These are phyloP conservation scores for Trichosporon asahii DNA, from an alignment of 1,284 basidiomycete genomes.

Conservation along the genomic window DNA sequence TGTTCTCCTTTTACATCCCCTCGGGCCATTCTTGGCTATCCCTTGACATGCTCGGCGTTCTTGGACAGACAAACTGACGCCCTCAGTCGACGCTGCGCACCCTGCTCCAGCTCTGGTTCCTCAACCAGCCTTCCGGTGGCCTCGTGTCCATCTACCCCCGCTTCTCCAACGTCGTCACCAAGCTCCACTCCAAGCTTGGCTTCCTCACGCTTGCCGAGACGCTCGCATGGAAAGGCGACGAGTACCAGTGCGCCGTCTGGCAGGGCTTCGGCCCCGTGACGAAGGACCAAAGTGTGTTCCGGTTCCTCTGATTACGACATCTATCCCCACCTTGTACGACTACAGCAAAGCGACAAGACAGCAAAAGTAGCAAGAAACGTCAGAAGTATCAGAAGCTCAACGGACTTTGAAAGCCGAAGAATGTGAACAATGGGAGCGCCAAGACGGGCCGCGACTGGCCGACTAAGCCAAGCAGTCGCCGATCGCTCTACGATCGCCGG, in stretches of 20 bases:
- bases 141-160: conserved; percentile 3
- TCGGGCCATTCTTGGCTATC: too few relatives aligned
- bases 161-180: conserved; percentile 9
- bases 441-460: not conserved
- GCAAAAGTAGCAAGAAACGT: not conserved
- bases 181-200: not conserved
- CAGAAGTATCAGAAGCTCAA: not conserved
- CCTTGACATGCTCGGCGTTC: too few relatives aligned
- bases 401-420: not conserved
- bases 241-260: conserved; percentile 6
- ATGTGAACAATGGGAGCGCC: not conserved
- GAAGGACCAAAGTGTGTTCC: not conserved
- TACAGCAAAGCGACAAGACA: not conserved
- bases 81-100: not conserved
- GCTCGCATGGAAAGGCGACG: not conserved
- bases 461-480: not conserved
- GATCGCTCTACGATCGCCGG: not conserved
- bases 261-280: not conserved
- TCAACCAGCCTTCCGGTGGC: not conserved
- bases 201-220: conserved; percentile 4
- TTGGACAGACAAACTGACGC: not conserved
- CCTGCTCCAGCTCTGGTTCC: conserved; percentile 4
- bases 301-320: not conserved
- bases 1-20: too few relatives aligned
- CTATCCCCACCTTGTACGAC: not conserved